These are phyloP conservation scores for Lentinus brumalis DNA, from an alignment of 768 basidiomycete genomes.

Conservation along the genomic window DNA sequence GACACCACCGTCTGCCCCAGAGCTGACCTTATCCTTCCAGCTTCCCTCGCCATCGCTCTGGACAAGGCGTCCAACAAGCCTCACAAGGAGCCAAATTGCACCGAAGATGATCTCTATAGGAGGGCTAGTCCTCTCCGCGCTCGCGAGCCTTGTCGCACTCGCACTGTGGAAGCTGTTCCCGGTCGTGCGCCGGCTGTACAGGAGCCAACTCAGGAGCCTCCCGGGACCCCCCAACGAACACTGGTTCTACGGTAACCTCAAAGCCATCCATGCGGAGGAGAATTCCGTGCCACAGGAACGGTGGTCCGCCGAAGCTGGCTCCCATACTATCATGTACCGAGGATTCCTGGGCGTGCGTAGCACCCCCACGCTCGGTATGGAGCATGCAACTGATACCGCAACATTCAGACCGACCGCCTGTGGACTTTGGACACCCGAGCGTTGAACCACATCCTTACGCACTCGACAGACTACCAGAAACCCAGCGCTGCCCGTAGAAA, in stretches of 20 bases:
- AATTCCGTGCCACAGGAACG: slow-evolving; percentile 18
- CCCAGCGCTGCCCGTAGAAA: slow-evolving; percentile 41
- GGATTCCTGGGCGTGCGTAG: slow-evolving; percentile 11
- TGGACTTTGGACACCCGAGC: slow-evolving; percentile 56
- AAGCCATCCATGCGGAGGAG: slow-evolving; percentile 40
- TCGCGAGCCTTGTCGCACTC: no score
- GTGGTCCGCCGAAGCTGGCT: slow-evolving; percentile 17
- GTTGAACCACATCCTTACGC: slow-evolving; percentile 64
- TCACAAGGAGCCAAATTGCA: no score
- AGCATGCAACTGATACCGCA: background rate
- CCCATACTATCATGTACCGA: slow-evolving; percentile 13
- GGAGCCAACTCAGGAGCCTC: slow-evolving; percentile 38
- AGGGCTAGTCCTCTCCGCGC: no score
- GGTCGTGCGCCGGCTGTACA: no score
- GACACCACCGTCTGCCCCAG: no score
- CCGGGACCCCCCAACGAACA: slow-evolving; percentile 51
- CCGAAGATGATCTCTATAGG: no score
- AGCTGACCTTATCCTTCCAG: no score
- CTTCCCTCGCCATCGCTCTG: no score
- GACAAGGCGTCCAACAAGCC: no score
- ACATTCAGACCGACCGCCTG: slow-evolving; percentile 8
- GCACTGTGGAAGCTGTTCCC: no score
- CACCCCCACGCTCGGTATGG: background rate
- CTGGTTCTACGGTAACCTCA: slow-evolving; percentile 51
- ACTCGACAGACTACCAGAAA: slow-evolving; percentile 60